phyloP scores from a whole-genome alignment of 352 stramenopile genomes.

The Phytophthora macrochlamydospora region DNA sequence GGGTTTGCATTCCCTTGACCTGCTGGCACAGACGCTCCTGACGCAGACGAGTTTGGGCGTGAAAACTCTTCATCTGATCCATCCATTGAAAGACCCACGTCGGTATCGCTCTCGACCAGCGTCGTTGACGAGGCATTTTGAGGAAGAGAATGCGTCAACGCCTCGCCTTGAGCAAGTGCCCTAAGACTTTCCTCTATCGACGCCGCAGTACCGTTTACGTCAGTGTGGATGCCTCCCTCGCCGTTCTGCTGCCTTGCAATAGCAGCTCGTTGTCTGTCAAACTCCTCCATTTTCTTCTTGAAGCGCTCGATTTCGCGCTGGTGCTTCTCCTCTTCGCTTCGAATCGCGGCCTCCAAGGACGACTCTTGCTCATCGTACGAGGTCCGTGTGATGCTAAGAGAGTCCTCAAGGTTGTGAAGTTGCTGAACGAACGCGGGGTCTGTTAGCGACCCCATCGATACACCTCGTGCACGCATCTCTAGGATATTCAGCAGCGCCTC shows the following conservation, averaged over 20 bases:
- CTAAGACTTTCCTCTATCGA: conserved; percentile 34
- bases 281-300: conserved; percentile 83
- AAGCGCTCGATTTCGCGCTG: conserved; percentile 85
- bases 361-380: conserved; percentile 75
- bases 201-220: conserved; percentile 31
- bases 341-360: conserved; percentile 72
- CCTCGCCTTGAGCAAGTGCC: conserved; percentile 30
- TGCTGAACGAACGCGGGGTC: conserved; percentile 65
- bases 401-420: conserved; percentile 70
- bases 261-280: conserved; percentile 78
- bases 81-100: conserved; percentile 30
- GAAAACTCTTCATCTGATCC: conserved; percentile 27
- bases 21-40: conserved; percentile 1
- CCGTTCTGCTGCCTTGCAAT: conserved; percentile 66
- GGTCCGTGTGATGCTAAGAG: conserved; percentile 58
- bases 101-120: conserved; percentile 32
- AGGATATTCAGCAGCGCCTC: conserved; percentile 48
- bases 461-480: conserved; percentile 56
- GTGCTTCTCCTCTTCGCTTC: conserved; percentile 83
- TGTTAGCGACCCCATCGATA: conserved; percentile 62
- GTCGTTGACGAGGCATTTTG: conserved; percentile 19
- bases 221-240: conserved; percentile 28
- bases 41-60: conserved; percentile 8
- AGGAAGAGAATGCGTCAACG: conserved; percentile 11
- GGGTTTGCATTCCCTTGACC: conserved; percentile 13